These are phyloP conservation scores for Arctium minus DNA, from an alignment of 129 eudicot genomes.

Conservation along the genomic window DNA sequence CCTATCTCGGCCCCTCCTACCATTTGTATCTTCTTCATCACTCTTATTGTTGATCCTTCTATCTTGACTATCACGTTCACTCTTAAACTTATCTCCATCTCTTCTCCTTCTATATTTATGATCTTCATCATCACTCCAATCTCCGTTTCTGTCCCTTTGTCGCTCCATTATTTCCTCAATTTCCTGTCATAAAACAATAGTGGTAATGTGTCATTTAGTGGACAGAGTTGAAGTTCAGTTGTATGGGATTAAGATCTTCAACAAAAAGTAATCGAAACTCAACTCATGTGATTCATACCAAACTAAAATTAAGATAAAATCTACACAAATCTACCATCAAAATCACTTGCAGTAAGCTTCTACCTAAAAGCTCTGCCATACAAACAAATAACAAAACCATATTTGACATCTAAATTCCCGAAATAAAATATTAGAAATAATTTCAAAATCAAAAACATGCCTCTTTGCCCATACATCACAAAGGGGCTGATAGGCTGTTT, in stretches of 20 bases:
- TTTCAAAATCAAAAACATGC: too few relatives aligned
- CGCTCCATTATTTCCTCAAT: conserved; percentile 14
- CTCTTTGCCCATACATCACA: too few relatives aligned
- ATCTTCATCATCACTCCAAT: conserved; percentile 17
- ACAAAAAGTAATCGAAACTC: background rate
- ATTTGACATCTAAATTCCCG: background rate
- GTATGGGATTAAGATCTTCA: background rate
- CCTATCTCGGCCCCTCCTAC: conserved; percentile 14
- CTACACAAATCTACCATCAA: background rate
- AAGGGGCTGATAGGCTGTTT: too few relatives aligned
- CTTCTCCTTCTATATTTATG: conserved; percentile 22
- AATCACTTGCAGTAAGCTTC: background rate
- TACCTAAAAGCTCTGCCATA: background rate
- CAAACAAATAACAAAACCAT: background rate
- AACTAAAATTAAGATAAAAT: background rate
- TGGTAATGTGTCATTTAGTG: background rate
- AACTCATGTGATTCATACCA: background rate
- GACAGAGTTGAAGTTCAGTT: background rate
- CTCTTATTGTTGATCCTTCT: background rate
- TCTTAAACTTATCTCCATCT: conserved; percentile 21
- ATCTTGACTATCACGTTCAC: conserved; percentile 11
- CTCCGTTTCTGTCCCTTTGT: conserved; percentile 22
- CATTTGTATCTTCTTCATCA: conserved; percentile 9
- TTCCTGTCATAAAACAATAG: conserved; percentile 14
- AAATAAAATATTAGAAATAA: background rate